phyloP scores from a whole-genome alignment of 176 grass and related monocot species.

The Triticum timopheevii region DNA sequence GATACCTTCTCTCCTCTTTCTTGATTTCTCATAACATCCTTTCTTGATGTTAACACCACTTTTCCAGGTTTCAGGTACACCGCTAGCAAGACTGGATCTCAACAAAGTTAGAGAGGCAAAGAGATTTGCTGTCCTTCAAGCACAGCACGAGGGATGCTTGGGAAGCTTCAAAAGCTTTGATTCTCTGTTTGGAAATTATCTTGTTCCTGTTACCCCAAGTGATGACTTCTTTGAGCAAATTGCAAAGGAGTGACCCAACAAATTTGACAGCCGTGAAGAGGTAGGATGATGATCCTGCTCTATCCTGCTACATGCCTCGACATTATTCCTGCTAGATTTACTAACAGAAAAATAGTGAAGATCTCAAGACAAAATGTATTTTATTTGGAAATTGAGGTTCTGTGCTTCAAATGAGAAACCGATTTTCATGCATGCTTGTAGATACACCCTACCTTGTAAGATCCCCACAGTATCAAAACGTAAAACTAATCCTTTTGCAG shows the following conservation, averaged over 20 bases:
- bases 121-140: constrained; percentile 64
- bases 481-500: neutral
- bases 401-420: neutral
- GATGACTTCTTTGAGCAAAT: constrained; percentile 38
- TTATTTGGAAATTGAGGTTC: neutral
- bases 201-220: constrained; percentile 78
- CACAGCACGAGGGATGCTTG: constrained; percentile 72
- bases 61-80: constrained; percentile 45
- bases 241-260: neutral
- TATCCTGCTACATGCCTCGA: neutral
- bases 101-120: constrained; percentile 70
- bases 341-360: neutral
- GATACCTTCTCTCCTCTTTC: constrained; percentile 1
- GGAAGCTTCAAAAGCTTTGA: constrained; percentile 84
- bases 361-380: neutral
- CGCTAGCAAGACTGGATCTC: constrained; percentile 44
- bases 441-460: constrained; percentile 14
- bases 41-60: constrained; percentile 23
- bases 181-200: constrained; percentile 80
- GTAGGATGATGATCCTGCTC: neutral
- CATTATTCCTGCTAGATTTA: neutral
- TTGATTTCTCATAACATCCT: constrained; percentile 14
- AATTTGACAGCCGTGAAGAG: neutral
- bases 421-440: neutral
- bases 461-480: neutral